phyloP scores from a whole-genome alignment of 768 basidiomycete species.

The Pisolithus sp. region DNA sequence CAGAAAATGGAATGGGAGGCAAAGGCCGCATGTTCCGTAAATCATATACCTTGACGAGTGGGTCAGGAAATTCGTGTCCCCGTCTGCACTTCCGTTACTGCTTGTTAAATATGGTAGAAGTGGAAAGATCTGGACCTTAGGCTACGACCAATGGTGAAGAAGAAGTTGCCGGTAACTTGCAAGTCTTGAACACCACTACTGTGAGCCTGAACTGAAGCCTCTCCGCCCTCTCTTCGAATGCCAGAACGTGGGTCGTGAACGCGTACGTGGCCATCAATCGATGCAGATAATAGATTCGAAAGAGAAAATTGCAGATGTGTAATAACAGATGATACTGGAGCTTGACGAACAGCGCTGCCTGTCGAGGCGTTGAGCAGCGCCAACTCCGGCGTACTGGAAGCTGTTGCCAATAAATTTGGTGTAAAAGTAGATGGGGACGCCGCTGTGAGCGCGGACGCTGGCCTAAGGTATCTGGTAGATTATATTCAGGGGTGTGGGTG shows the following conservation, averaged over 20 bases:
- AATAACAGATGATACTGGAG: constrained; percentile 48
- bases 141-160: constrained; percentile 84
- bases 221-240: constrained; percentile 40
- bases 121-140: constrained; percentile 49
- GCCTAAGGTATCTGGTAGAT: constrained; percentile 29
- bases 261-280: constrained; percentile 67
- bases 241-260: constrained; percentile 65
- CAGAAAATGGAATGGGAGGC: constrained; percentile 80
- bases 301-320: constrained; percentile 64
- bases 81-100: constrained; percentile 46
- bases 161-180: constrained; percentile 69
- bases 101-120: not conserved
- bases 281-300: constrained; percentile 59
- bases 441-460: constrained; percentile 26
- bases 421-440: constrained; percentile 44
- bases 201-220: constrained; percentile 70
- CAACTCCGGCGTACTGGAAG: constrained; percentile 55
- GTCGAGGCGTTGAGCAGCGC: constrained; percentile 69
- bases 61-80: constrained; percentile 82
- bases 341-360: constrained; percentile 56
- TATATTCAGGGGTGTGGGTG: constrained; percentile 1
- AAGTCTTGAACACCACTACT: constrained; percentile 76
- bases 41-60: constrained; percentile 90
- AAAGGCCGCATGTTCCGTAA: constrained; percentile 76
- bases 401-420: constrained; percentile 53